Evolutionary conservation across 805 yeast genomes (phyloP), one percentile per base, ranked within the genome.

Genomic region (Teunomyces atbi): DNA sequence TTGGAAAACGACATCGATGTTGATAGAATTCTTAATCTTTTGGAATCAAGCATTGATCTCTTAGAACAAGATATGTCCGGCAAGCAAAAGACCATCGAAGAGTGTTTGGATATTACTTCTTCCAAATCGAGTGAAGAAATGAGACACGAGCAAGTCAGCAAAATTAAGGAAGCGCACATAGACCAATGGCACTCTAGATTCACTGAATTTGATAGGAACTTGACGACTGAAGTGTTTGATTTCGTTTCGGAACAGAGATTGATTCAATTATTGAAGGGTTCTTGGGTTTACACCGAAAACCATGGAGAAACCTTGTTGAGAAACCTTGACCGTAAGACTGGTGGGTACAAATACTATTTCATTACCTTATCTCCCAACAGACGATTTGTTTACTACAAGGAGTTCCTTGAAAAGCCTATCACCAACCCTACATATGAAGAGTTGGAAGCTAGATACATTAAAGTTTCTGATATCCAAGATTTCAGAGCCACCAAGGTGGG

Each of bases 171-270:
- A 5, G 37, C 52, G 0, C 77, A 77, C 20, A 49, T 60, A 8
- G 46, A 49, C 0, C 57, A 60, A 10, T 84, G 92, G 83, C 60
- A 69, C 1, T 45, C 56, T 0, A 71, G 75, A 34, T 69, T 81
- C 35, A 49, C 53, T 2, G 72, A 68, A 23, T 84, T 88, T 57
- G 77, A 80, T 56, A 61, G 63, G 3, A 62, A 74, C 26, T 68
- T 86, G 46, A 60, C 74, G 8, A 59, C 65, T 11, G 89, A 89
- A 59, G 86, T 84, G 0, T 68, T 75, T 47, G 84, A 82, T 32
- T 86, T 86, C 60, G 89, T 88, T 12, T 78, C 79, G 47, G 90
- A 86, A 60, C 94, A 86, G 66, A 74, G 92, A 55, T 81, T 84
- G 39, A 64, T 86, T 47, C 83, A 82, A 58, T 65, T 89, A 41